Percentiles rank a stretch among this genome's conserved stretches.
Evolutionary conservation across 306 rosid genomes (phyloP).

Genomic region (Ammopiptanthus mongolicus): DNA sequence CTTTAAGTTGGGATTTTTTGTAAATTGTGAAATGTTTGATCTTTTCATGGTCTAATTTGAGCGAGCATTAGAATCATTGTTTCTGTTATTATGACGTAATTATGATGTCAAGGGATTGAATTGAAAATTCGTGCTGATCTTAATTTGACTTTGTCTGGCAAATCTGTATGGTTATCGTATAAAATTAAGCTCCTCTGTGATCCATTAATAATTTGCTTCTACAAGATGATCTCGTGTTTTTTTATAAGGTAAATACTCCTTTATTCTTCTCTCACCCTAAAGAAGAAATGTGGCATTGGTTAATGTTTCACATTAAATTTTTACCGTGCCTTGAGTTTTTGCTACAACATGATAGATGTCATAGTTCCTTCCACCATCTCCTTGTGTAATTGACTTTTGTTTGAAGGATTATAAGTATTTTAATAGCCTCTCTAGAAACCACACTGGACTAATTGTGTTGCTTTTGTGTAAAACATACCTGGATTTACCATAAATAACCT

Average conservation of each 20-base stretch:
- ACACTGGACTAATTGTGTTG: neutral
- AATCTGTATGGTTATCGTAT: neutral
- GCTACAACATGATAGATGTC: neutral
- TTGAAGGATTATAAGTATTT: neutral
- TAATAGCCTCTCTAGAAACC: neutral
- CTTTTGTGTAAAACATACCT: neutral
- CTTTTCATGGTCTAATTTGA: slow-evolving; percentile 24
- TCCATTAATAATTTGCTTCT: neutral
- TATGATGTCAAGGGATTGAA: neutral
- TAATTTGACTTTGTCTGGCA: neutral
- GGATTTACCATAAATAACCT: neutral
- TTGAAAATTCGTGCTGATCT: neutral
- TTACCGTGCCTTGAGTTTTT: neutral
- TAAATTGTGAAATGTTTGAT: neutral
- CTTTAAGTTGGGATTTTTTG: neutral
- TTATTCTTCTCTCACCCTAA: neutral
- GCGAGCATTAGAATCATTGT: neutral
- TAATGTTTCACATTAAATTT: neutral
- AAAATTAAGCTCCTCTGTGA: neutral
- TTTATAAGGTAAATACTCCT: neutral
- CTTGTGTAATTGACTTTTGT: neutral
- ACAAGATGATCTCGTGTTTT: neutral
- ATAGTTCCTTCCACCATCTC: neutral
- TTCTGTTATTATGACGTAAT: neutral
- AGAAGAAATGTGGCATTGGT: neutral